Evolutionary conservation across 352 stramenopile species (phyloP).

Genomic region (Phytophthora pistaciae): DNA sequence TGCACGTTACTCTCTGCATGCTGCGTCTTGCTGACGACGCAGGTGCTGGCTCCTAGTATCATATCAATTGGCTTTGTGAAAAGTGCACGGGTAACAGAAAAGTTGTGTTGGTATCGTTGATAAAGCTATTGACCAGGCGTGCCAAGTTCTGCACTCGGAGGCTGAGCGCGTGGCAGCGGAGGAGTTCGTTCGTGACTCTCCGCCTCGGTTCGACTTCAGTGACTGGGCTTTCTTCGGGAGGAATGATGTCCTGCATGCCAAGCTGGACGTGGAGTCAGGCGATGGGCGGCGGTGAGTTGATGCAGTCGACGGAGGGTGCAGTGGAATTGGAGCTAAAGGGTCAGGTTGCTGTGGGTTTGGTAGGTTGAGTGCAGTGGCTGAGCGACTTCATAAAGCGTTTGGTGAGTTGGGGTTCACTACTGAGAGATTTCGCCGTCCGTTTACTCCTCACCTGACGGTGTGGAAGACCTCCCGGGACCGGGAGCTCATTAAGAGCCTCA

Average conservation of each 20-base stretch:
- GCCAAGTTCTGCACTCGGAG: constrained; percentile 29
- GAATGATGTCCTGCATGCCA: constrained; percentile 49
- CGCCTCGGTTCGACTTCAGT: constrained; percentile 35
- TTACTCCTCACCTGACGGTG: constrained; percentile 55
- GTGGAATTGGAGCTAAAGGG: not conserved
- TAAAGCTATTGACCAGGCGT: constrained; percentile 35
- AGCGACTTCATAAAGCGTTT: constrained; percentile 39
- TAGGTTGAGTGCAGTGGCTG: constrained; percentile 40
- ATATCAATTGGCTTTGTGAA: not conserved
- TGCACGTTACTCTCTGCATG: constrained; percentile 63
- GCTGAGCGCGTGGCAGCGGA: constrained; percentile 3
- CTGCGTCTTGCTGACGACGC: constrained; percentile 40
- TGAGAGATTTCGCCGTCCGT: constrained; percentile 41
- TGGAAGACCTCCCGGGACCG: constrained; percentile 52
- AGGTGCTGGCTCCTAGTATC: constrained; percentile 16
- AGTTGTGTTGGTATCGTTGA: not conserved
- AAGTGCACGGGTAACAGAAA: not conserved
- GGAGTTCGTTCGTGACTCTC: constrained; percentile 12
- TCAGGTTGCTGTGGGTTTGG: not conserved
- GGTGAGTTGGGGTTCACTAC: constrained; percentile 34
- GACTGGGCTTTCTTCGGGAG: constrained; percentile 49
- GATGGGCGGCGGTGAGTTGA: constrained; percentile 28
- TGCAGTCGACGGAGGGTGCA: not conserved
- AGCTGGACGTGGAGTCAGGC: constrained; percentile 22
- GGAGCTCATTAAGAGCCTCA: constrained; percentile 20